A percentile compares a stretch with the other conserved stretches of the same genome.
Conservation (phyloP, 805 yeast species). For the Hanseniaspora taiwanica region DNA sequence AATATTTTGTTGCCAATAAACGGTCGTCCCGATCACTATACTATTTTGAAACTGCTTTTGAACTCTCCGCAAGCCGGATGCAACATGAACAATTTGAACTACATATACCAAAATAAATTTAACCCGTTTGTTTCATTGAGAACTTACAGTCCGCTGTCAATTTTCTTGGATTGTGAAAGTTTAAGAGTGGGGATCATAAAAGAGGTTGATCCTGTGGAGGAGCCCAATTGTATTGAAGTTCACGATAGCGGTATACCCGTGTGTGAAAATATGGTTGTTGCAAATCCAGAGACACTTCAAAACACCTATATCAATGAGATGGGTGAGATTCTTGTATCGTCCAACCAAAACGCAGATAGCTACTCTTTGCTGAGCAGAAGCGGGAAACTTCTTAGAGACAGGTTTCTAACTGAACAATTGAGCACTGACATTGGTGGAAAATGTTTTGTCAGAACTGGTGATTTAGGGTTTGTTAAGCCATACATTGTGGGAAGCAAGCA, state of each 20-base stretch:
- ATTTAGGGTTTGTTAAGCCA: slow-evolving; percentile 81
- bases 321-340: slow-evolving; percentile 95
- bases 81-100: slow-evolving; percentile 55
- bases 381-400: slow-evolving; percentile 32
- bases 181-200: slow-evolving; percentile 81
- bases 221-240: slow-evolving; percentile 42
- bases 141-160: slow-evolving; percentile 80
- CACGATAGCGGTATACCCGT: slow-evolving; percentile 95
- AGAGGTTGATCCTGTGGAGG: slow-evolving; percentile 46
- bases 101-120: slow-evolving; percentile 64
- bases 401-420: slow-evolving; percentile 41
- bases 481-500: slow-evolving; percentile 32
- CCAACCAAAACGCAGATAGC: slow-evolving; percentile 65
- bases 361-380: slow-evolving; percentile 29
- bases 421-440: slow-evolving; percentile 49
- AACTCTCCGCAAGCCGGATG: slow-evolving; percentile 53
- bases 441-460: slow-evolving; percentile 79
- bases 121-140: slow-evolving; percentile 71
- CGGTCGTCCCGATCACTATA: slow-evolving; percentile 54
- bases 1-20: slow-evolving; percentile 77
- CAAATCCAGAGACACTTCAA: slow-evolving; percentile 78
- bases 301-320: slow-evolving; percentile 80
- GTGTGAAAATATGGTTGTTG: slow-evolving; percentile 85
- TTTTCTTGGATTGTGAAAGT: slow-evolving; percentile 78
- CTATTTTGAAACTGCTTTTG: slow-evolving; percentile 44